Evolutionary conservation across 2,329 filamentous ascomycete species (phyloP), one percentile per base, ranked within the genome.

Genomic region (Neonectria hederae): DNA sequence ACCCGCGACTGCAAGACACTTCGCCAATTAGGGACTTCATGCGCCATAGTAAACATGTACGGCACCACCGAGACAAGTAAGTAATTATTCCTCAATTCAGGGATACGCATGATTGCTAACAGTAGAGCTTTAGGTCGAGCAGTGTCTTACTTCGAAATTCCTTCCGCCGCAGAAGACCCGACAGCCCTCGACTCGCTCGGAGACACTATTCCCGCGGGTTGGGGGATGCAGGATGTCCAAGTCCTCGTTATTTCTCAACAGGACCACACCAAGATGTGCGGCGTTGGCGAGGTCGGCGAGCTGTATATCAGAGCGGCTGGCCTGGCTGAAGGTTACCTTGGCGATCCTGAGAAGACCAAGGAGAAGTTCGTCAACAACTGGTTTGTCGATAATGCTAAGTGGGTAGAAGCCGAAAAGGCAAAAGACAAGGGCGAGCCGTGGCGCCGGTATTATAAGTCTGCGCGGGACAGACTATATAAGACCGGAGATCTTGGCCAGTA

Each of bases 221-320:
- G 85, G 76, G 94, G 95, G 22, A 98, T 97, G 90, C 80, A 92
- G 70, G 88, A 97, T 73, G 94, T 97, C 2, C 95, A 97, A 77
- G 83, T 97, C 38, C 83, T 97, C 2, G 91, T 97, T 2, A 92
- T 97, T 17, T 87, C 93, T 77, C 90, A 89, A 17, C 85, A 88
- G 56, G 83, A 90, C 65, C 77, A 84, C 38, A 90, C 83, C 65
- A 89, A 87, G 71, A 81, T 97, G 21, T 97, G 94, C 77, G 87
- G 86, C 45, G 83, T 97, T 24, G 94, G 94, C 7, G 92, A 97
- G 76, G 87, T 91, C 49, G 94, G 94, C 38, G 94, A 97, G 77
- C 90, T 97, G 10, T 93, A 91, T 65, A 86, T 97, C 32, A 85
- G 94, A 54, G 93, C 94, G 11, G 93, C 86, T 55, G 95, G 94